Evolutionary conservation across 2,329 filamentous ascomycete genomes (phyloP).

Genomic region (Nothomitra cinnamomea): DNA sequence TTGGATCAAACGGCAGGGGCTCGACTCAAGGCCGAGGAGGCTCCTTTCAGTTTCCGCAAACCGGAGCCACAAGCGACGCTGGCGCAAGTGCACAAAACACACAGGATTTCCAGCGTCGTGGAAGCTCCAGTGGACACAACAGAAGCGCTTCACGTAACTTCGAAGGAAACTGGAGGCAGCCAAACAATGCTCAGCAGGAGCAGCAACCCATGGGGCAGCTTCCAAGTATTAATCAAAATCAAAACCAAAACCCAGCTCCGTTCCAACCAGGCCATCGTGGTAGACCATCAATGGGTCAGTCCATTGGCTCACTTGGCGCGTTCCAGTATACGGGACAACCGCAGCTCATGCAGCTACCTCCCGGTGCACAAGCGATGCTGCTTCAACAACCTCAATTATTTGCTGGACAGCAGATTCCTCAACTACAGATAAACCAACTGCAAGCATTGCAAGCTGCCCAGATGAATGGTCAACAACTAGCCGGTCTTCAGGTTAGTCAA

Average conservation of each 20-base stretch:
- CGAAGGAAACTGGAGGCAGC: conserved; percentile 94
- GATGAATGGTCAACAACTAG: conserved; percentile 56
- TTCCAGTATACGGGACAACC: conserved; percentile 85
- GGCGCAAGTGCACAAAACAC: conserved; percentile 27
- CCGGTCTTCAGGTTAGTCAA: conserved; percentile 48
- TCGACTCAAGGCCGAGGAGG: conserved; percentile 42
- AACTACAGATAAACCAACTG: conserved; percentile 74
- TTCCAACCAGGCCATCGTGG: conserved; percentile 89
- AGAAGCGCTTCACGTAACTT: conserved; percentile 83
- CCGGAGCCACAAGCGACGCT: conserved; percentile 33
- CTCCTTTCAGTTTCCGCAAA: conserved; percentile 51
- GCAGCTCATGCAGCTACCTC: conserved; percentile 70
- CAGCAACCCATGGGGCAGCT: conserved; percentile 40
- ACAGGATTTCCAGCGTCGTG: conserved; percentile 56
- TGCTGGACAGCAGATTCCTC: conserved; percentile 68
- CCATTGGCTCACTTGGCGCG: conserved; percentile 62
- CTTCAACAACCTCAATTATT: conserved; percentile 60
- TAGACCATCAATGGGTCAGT: conserved; percentile 73
- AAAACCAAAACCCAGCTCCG: conserved; percentile 48
- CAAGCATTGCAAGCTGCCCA: conserved; percentile 85
- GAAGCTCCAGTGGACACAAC: conserved; percentile 56
- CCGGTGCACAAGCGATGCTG: conserved; percentile 60
- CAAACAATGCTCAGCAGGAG: conserved; percentile 35
- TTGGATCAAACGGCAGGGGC: conserved; percentile 48
- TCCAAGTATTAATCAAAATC: conserved; percentile 47